Conservation (phyloP, 1,284 basidiomycete genomes). For the Sphaerobolus stellatus region DNA sequence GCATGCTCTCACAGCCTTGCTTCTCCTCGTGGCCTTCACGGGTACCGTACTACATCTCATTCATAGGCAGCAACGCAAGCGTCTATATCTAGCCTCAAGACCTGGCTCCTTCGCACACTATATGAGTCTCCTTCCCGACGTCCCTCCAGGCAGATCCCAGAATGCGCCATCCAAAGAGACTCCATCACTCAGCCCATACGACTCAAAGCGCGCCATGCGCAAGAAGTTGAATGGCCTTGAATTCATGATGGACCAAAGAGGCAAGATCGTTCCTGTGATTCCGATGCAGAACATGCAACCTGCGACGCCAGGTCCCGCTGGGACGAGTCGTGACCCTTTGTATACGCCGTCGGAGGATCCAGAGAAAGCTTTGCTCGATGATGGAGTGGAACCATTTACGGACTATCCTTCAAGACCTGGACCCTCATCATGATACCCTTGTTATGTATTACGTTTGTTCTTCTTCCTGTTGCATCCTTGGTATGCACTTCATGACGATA, state of each 20-base stretch:
- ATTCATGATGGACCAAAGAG: slow-evolving; percentile 58
- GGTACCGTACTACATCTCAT: slow-evolving; percentile 47
- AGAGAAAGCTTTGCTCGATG: no score
- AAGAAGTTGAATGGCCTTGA: slow-evolving; percentile 50
- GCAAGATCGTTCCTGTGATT: no score
- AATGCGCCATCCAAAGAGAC: slow-evolving; percentile 40
- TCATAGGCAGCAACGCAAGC: slow-evolving; percentile 46
- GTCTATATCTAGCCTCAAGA: slow-evolving; percentile 50
- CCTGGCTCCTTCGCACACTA: slow-evolving; percentile 57
- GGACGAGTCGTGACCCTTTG: no score
- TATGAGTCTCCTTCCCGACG: slow-evolving; percentile 40
- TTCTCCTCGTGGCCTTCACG: slow-evolving; percentile 46
- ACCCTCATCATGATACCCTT: no score
- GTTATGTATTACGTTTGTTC: no score
- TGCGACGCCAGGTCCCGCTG: no score
- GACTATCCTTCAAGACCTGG: no score
- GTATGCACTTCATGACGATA: no score
- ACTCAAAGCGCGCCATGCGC: slow-evolving; percentile 43
- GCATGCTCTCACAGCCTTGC: slow-evolving; percentile 46
- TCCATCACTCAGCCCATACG: slow-evolving; percentile 42
- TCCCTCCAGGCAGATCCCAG: slow-evolving; percentile 59
- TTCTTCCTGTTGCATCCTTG: no score
- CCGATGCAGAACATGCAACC: no score
- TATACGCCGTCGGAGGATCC: no score
- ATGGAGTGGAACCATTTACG: no score